These are phyloP conservation scores for Cyathus striatus DNA, from an alignment of 768 basidiomycete genomes.

Conservation along the genomic window DNA sequence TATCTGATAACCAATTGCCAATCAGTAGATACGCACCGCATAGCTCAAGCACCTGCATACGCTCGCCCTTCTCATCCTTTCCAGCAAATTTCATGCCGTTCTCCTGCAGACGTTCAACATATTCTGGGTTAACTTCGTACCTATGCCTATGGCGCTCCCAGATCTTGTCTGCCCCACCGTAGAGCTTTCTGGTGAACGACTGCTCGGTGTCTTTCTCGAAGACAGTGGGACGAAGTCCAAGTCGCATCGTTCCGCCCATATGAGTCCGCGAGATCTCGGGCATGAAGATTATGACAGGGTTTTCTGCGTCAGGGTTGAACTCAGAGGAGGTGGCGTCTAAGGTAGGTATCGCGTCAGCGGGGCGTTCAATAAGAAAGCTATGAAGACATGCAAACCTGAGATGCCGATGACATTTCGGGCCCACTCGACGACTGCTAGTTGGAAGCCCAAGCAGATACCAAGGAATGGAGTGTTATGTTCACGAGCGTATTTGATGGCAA, in stretches of 20 bases:
- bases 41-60: conserved; percentile 96
- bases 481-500: conserved; percentile 95
- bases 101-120: conserved; percentile 63
- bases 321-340: conserved; percentile 85
- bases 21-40: conserved; percentile 46
- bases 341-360: too few species aligned
- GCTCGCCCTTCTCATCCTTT: conserved; percentile 91
- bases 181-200: conserved; percentile 70
- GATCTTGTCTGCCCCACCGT: conserved; percentile 74
- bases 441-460: conserved; percentile 97
- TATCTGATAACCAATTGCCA: background rate
- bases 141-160: conserved; percentile 98
- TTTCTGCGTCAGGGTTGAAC: conserved; percentile 54
- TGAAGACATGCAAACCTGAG: conserved; percentile 48
- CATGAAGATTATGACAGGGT: conserved; percentile 93
- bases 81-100: conserved; percentile 70
- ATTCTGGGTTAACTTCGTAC: conserved; percentile 90
- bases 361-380: too few species aligned
- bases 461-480: conserved; percentile 94
- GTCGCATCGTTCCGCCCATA: conserved; percentile 99
- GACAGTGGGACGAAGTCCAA: conserved; percentile 95
- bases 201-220: conserved; percentile 66
- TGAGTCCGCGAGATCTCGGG: conserved; percentile 97
- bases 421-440: conserved; percentile 95
- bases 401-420: conserved; percentile 78